These are phyloP conservation scores for Tuber melanosporum DNA, from an alignment of 495 filamentous ascomycete genomes.

Conservation along the genomic window DNA sequence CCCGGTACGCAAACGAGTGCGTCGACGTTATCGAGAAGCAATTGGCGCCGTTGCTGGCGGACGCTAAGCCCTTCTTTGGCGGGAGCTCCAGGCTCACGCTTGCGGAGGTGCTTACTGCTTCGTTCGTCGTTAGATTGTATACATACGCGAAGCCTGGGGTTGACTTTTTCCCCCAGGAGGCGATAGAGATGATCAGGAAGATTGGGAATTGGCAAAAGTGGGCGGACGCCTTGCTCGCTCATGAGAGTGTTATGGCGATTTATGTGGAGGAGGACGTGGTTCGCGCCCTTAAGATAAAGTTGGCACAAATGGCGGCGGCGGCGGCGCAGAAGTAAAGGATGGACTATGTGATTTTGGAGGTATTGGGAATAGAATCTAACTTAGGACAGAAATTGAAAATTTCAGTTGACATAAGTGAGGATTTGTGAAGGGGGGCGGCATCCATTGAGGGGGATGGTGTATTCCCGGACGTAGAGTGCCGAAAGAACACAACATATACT, in stretches of 20 bases:
- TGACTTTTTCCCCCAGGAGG: slow-evolving; percentile 49
- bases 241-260: slow-evolving; percentile 63
- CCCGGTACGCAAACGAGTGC: slow-evolving; percentile 44
- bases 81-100: slow-evolving; percentile 67
- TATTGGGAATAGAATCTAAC: background rate
- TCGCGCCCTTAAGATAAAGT: slow-evolving; percentile 40
- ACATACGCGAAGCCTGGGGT: slow-evolving; percentile 49
- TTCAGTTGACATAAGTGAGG: background rate
- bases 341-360: background rate
- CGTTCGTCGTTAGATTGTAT: slow-evolving; percentile 59
- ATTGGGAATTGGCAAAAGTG: slow-evolving; percentile 60
- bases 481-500: too few species aligned
- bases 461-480: too few species aligned
- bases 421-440: background rate
- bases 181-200: slow-evolving; percentile 48
- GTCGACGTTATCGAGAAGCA: slow-evolving; percentile 60
- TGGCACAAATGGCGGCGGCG: slow-evolving; percentile 40
- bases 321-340: background rate
- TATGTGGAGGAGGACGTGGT: slow-evolving; percentile 50
- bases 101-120: slow-evolving; percentile 67
- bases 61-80: slow-evolving; percentile 72
- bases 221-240: slow-evolving; percentile 55
- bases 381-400: background rate
- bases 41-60: slow-evolving; percentile 62
- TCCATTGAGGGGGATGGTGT: background rate